Base-by-base conservation (phyloP, 169 alveolate genomes). In the Neospora caninum region DNA sequence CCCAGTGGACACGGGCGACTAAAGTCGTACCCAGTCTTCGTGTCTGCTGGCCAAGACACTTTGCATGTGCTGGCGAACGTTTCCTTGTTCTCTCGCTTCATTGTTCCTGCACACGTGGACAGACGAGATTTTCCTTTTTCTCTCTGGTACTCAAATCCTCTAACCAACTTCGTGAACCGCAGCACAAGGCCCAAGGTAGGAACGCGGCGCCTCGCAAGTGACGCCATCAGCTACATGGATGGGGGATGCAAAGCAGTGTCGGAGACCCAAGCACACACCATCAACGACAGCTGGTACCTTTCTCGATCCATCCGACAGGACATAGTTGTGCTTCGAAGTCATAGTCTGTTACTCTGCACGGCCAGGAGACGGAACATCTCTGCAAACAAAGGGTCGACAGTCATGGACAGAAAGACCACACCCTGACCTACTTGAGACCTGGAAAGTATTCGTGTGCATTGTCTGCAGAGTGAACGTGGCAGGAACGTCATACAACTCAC, bases 201-300 rank as follows among this genome's bases (percentile, higher is more conserved):
- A 87, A 29, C 93, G 93, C 36, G 95, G 95, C 38, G 95, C 95
- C 70, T 93, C 95, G 53, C 95, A 93, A 36, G 93, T 53, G 25
- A 84, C 78, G 29, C 95, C 95, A n/a, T 93, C 95, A 22, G 45
- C 95, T 93, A 80, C 67, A 53, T 38, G 0, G 10, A 0, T 2
- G 1, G 42, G 49, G 87, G 27, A 78, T 36, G 2, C 54, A 54
- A 39, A 54, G 83, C 80, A 9, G 1, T 20, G 20, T 31, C 16
- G 53, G 27, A 34, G 82, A 0, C 94, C 16, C n/a, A 27, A n/a
- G 0, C 25, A 36, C 73, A 7, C 4, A 9, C 73, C n/a, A 16
- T 64, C 1, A 64, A 64, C 73, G 73, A 49, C 4, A 49, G 58
- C 58, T 18, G 78, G 31, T 67, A 93, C 95, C 88, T 49, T 73